phyloP scores from a whole-genome alignment of 2,329 filamentous ascomycete genomes.

The Aspergillus quadrilineatus region DNA sequence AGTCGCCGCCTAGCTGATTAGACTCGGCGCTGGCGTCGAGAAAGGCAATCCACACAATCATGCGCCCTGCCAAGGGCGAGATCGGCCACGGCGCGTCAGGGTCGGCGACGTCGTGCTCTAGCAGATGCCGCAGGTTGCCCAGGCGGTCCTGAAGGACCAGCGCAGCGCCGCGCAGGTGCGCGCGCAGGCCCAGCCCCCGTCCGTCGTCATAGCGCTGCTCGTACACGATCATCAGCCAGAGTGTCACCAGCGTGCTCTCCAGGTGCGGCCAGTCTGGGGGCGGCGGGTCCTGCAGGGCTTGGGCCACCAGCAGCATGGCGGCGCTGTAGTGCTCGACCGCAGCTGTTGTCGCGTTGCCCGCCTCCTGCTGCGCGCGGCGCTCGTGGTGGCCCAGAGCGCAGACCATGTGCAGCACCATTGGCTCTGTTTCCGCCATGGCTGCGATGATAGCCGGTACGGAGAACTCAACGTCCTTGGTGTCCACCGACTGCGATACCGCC shows the following conservation, averaged over 20 bases:
- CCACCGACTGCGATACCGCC: background rate
- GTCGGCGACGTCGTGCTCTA: too few species aligned
- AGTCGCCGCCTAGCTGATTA: too few species aligned
- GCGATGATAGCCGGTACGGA: background rate
- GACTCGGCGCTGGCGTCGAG: too few species aligned
- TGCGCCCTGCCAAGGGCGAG: too few species aligned
- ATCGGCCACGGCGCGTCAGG: too few species aligned
- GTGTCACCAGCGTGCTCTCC: background rate
- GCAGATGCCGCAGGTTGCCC: too few species aligned
- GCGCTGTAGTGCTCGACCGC: background rate
- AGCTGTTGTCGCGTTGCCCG: background rate
- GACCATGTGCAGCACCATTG: background rate
- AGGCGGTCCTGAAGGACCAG: background rate
- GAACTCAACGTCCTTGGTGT: background rate
- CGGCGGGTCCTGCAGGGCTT: background rate
- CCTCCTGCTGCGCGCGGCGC: background rate
- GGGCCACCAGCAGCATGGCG: background rate
- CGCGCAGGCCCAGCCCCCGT: background rate
- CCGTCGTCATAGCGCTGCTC: background rate
- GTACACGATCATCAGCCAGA: background rate
- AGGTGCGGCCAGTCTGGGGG: background rate
- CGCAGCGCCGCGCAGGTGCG: background rate
- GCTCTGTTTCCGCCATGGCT: background rate
- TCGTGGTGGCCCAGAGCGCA: background rate
- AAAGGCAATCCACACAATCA: too few species aligned